Evolutionary conservation across 257 asterid species (phyloP).

Genomic region (Plectranthus barbatus): DNA sequence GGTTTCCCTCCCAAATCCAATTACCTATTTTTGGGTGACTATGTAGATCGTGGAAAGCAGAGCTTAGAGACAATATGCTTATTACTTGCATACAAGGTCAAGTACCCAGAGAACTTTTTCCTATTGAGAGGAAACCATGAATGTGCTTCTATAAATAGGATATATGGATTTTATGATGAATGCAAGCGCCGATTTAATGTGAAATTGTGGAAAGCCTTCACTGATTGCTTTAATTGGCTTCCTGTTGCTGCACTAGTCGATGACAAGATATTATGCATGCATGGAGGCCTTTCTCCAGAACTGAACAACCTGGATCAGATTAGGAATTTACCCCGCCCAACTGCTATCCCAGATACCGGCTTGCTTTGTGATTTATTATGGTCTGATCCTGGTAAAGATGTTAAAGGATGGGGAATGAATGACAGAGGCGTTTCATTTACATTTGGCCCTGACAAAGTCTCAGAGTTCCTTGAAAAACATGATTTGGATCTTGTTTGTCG

Average conservation of each 20-base stretch:
- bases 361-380: constrained; percentile 55
- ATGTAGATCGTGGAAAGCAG: constrained; percentile 27
- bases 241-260: constrained; percentile 58
- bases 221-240: constrained; percentile 50
- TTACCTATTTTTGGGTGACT: constrained; percentile 52
- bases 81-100: constrained; percentile 43
- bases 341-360: constrained; percentile 52
- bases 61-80: constrained; percentile 45
- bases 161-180: constrained; percentile 50
- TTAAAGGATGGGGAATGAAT: constrained; percentile 61
- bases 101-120: no score
- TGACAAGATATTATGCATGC: constrained; percentile 58
- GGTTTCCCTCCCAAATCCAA: constrained; percentile 54
- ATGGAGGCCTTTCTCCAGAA: constrained; percentile 59
- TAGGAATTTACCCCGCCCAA: constrained; percentile 47
- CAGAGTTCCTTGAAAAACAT: constrained; percentile 44
- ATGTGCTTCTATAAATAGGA: no score
- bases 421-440: constrained; percentile 62
- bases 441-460: constrained; percentile 51
- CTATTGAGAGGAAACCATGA: no score
- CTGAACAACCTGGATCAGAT: constrained; percentile 43
- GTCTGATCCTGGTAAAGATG: constrained; percentile 58
- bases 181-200: constrained; percentile 55
- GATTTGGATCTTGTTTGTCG: constrained; percentile 57
- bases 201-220: constrained; percentile 55